Percentiles rank a stretch among this genome's conserved stretches.
phyloP scores from a whole-genome alignment of 345 rosid species.

The Hibiscus mutabilis region DNA sequence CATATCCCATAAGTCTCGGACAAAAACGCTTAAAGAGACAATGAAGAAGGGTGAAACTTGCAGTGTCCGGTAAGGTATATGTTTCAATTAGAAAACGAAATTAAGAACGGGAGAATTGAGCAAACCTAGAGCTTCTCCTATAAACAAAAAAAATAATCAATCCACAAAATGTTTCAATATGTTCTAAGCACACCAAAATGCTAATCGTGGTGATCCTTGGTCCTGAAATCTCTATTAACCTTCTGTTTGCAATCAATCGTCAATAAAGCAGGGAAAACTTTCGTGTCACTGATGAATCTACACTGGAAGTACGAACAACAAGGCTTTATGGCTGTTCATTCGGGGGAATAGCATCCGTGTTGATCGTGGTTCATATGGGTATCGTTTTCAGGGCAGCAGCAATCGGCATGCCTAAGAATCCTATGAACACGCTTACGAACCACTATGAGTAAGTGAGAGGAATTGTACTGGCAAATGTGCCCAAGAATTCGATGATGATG shows the following conservation, averaged over 20 bases:
- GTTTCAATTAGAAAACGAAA: neutral
- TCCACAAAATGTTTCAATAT: neutral
- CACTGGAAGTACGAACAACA: neutral
- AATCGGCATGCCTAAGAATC: constrained; percentile 84
- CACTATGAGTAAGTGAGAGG: constrained; percentile 45
- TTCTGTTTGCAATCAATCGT: neutral
- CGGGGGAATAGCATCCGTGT: neutral
- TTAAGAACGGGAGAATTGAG: neutral
- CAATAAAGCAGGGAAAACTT: neutral
- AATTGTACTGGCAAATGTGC: constrained; percentile 56
- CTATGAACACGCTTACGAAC: constrained; percentile 42
- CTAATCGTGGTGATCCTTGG: neutral
- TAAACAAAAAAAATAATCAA: neutral
- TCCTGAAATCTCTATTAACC: neutral
- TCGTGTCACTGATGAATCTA: neutral
- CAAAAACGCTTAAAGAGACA: too few species aligned
- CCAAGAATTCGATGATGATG: constrained; percentile 64
- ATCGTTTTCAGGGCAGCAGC: constrained; percentile 64
- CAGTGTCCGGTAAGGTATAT: neutral
- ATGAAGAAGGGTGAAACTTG: too few species aligned
- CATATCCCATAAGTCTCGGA: too few species aligned
- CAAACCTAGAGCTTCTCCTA: neutral
- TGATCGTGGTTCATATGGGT: constrained; percentile 34
- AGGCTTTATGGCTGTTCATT: neutral
- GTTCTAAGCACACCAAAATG: neutral